Base-by-base conservation (phyloP, 768 basidiomycete genomes). In the Saitozyma sp. region DNA sequence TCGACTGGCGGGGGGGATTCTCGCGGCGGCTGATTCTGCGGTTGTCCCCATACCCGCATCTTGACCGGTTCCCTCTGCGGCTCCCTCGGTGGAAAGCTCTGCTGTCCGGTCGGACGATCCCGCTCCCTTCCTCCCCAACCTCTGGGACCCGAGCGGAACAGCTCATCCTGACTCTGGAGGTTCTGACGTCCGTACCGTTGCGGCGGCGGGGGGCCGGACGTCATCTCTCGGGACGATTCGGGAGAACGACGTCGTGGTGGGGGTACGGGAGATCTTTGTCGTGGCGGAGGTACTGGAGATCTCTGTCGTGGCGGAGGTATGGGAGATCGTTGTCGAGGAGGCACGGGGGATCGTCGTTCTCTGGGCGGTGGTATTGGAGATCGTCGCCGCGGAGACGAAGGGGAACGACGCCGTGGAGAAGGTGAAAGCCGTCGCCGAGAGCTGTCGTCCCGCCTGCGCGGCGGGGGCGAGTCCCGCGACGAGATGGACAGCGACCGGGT, bases 351-450 rank as follows among this genome's bases (percentile, higher is more conserved):
- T 29, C 29, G 29, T 29, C 29, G 29, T 29, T 29, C 41, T 56
- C 55, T 62, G 5, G 53, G 56, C 19, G 45, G 53, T 50, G 54
- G 43, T 58, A 10, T 37, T 8, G 51, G 55, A 57, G 56, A 46
- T 16, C 54, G 57, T 17, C 48, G n/a, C 45, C 17, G 50, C 17
- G 50, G 50, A 9, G 13, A 29, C 10, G 50, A 29, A 2, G 50
- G 50, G 17, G 50, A 29, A 29, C 29, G 29, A 29, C 29, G 29
- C 2, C 29, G 29, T 29, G 29, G 29, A 29, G 29, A 29, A 29
- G 50, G 9, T 10, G 51, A 46, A 16, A 8, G 37, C 29, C 57
- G n/a, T 17, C 20, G 58, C 13, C 19, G 42, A 53, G 37, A 7
- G 17, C 40, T n/a, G 54, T 14, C 9, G 10, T 42, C 54, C 43